Conservation (phyloP, 2,329 filamentous ascomycete genomes). For the Leptographium radiaticola region DNA sequence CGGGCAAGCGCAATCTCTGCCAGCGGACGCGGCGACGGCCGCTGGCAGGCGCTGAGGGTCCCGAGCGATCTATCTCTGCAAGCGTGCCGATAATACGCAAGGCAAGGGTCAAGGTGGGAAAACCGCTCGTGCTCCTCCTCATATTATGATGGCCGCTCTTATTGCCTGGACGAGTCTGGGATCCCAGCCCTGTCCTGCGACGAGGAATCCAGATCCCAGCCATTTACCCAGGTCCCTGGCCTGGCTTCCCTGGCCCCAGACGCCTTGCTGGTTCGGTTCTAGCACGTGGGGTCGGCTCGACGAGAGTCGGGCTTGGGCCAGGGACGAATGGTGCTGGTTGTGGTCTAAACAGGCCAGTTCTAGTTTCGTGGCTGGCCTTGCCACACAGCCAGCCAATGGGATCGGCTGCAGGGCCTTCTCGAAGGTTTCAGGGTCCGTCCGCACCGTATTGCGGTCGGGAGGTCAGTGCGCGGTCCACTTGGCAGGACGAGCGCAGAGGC, state of each 20-base stretch:
- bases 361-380: not conserved
- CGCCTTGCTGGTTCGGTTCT: not conserved
- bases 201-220: not conserved
- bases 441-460: too few species aligned
- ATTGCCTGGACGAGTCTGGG: not conserved
- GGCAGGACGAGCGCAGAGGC: not conserved
- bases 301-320: too few species aligned
- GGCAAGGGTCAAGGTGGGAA: too few species aligned
- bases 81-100: too few species aligned
- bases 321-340: too few species aligned
- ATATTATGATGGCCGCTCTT: too few species aligned
- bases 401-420: not conserved
- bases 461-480: not conserved
- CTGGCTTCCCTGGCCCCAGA: not conserved
- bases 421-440: conserved; percentile 1
- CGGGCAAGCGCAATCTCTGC: not conserved
- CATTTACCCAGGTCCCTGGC: not conserved
- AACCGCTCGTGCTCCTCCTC: too few species aligned
- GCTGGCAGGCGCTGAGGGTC: not conserved
- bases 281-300: conserved; percentile 1
- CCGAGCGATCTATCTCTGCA: not conserved
- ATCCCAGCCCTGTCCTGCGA: too few species aligned
- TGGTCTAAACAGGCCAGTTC: not conserved
- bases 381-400: not conserved
- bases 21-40: not conserved